These are phyloP conservation scores for Lithocarpus polystachyus DNA, from an alignment of 306 rosid genomes.

Conservation along the genomic window DNA sequence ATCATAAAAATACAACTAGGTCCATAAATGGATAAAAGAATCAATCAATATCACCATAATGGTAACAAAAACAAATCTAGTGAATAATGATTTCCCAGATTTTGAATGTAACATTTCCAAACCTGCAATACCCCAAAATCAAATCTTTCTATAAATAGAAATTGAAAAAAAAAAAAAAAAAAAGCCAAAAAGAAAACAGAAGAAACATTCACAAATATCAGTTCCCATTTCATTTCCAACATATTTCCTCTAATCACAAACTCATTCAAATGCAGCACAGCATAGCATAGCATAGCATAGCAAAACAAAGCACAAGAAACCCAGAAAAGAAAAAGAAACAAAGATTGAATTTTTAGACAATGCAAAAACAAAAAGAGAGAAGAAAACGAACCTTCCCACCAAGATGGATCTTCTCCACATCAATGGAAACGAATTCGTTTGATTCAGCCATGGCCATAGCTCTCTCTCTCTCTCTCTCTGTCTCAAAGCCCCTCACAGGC, in stretches of 20 bases:
- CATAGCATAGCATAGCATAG: neutral
- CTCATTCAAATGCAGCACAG: conserved; percentile 23
- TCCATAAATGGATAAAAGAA: neutral
- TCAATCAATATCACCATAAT: neutral
- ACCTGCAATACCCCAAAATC: neutral
- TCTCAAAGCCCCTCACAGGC: conserved; percentile 46
- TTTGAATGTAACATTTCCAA: neutral
- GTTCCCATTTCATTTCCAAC: conserved; percentile 1
- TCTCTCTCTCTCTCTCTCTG: conserved; percentile 22
- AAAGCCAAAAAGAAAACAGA: neutral
- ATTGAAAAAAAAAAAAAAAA: neutral
- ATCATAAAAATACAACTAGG: neutral
- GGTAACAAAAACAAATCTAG: neutral
- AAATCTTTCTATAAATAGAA: neutral
- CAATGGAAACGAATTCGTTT: conserved; percentile 63
- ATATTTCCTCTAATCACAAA: neutral
- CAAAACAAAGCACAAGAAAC: neutral
- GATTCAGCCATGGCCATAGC: conserved; percentile 69
- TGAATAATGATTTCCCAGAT: conserved; percentile 16
- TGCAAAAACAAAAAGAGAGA: neutral
- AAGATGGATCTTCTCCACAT: conserved; percentile 89
- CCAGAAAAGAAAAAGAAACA: neutral
- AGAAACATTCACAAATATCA: conserved; percentile 1
- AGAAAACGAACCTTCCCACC: conserved; percentile 76
- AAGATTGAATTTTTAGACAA: conserved; percentile 17